phyloP scores from a whole-genome alignment of 148 eudicot genomes.

The Nepenthes gracilis region DNA sequence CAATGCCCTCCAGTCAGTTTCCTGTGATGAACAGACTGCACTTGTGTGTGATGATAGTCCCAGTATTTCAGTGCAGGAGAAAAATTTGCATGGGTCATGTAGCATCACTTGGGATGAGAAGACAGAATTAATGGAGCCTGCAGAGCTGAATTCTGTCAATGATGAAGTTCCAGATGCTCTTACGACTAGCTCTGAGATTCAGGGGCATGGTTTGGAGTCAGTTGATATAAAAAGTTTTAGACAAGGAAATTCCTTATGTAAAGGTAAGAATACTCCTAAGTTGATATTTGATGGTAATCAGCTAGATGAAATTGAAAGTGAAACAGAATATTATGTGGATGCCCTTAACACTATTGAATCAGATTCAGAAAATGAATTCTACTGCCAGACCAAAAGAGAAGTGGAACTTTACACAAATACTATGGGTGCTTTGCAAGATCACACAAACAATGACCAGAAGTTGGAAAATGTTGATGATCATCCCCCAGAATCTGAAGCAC shows the following conservation, averaged over 20 bases:
- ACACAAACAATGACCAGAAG: conserved; percentile 11
- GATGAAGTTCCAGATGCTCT: conserved; percentile 22
- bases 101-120: conserved; percentile 70
- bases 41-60: conserved; percentile 18
- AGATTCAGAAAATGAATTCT: conserved; percentile 77
- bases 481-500: conserved; percentile 18
- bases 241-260: conserved; percentile 11
- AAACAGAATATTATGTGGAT: conserved; percentile 70
- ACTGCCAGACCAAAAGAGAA: conserved; percentile 32
- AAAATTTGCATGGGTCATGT: conserved; percentile 24
- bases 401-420: conserved; percentile 10
- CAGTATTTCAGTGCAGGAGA: conserved; percentile 24
- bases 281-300: conserved; percentile 12
- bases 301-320: conserved; percentile 39
- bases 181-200: conserved; percentile 12
- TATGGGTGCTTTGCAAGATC: conserved; percentile 15
- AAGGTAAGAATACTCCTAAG: conserved; percentile 14
- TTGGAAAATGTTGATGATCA: conserved; percentile 11
- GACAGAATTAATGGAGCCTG: conserved; percentile 40
- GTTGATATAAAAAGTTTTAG: conserved; percentile 10
- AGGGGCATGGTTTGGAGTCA: conserved; percentile 14
- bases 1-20: conserved; percentile 21
- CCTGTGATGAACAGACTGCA: conserved; percentile 19
- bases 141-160: conserved; percentile 13
- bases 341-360: conserved; percentile 91